Conservation (phyloP, 2,329 filamentous ascomycete species). For the Microdochium trichocladiopsis region DNA sequence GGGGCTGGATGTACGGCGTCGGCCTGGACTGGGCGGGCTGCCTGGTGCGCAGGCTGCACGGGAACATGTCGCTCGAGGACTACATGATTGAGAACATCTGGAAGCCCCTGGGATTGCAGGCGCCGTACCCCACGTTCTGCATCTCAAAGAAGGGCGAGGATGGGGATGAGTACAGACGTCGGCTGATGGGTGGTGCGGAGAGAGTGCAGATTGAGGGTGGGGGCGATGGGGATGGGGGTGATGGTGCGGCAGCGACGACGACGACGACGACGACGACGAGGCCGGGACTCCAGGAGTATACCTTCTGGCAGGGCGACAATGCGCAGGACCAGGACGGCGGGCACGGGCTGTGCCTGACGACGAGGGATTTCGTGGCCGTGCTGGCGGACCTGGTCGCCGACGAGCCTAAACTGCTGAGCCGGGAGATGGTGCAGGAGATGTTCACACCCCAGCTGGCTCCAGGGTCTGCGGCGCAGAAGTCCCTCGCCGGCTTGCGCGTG, state of each 20-base stretch:
- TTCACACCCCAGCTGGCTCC: slow-evolving; percentile 37
- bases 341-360: slow-evolving; percentile 24
- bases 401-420: slow-evolving; percentile 38
- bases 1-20: slow-evolving; percentile 30
- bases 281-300: slow-evolving; percentile 7
- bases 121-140: slow-evolving; percentile 12
- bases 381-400: slow-evolving; percentile 37
- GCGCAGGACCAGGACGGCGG: slow-evolving; percentile 22
- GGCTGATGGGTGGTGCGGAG: not conserved
- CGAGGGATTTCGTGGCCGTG: slow-evolving; percentile 34
- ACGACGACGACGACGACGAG: slow-evolving; percentile 2
- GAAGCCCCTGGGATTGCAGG: slow-evolving; percentile 9
- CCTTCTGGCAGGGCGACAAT: slow-evolving; percentile 7
- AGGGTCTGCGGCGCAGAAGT: not conserved
- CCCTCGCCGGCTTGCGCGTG: not conserved
- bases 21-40: slow-evolving; percentile 33
- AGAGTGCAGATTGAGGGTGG: not conserved
- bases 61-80: slow-evolving; percentile 11
- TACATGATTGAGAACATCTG: slow-evolving; percentile 14
- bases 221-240: not conserved
- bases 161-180: not conserved
- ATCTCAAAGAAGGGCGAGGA: slow-evolving; percentile 6
- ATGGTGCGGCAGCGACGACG: slow-evolving; percentile 12
- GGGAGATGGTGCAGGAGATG: slow-evolving; percentile 31
- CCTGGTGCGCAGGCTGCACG: slow-evolving; percentile 19